These are phyloP conservation scores for Pisolithus orientalis DNA, from an alignment of 768 basidiomycete genomes.

Conservation along the genomic window DNA sequence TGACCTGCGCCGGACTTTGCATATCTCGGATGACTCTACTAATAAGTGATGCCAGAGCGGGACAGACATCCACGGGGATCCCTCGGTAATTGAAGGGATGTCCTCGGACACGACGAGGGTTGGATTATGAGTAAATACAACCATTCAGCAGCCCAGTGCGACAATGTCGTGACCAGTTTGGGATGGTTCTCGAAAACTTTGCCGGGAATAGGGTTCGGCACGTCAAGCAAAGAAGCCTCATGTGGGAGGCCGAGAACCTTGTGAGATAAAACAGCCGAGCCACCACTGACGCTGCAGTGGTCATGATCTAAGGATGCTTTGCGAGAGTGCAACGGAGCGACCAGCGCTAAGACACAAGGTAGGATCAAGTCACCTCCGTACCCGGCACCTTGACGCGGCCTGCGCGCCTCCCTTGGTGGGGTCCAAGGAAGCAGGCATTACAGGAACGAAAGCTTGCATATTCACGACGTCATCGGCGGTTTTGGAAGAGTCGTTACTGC, in stretches of 20 bases:
- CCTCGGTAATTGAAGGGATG: constrained; percentile 18
- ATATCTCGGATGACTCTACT: constrained; percentile 15
- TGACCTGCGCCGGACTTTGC: constrained; percentile 22
- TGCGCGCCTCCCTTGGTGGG: background rate
- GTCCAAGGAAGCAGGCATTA: background rate
- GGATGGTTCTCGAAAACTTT: background rate
- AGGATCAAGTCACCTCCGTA: background rate
- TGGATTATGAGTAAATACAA: constrained; percentile 18
- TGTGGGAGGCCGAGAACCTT: background rate
- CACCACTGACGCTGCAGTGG: too few species aligned
- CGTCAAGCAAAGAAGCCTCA: background rate
- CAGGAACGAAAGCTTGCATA: background rate
- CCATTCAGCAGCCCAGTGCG: constrained; percentile 23
- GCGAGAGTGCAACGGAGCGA: too few species aligned
- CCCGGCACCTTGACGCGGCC: background rate
- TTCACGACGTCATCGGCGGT: background rate
- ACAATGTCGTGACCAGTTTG: constrained; percentile 8
- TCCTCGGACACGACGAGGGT: constrained; percentile 13
- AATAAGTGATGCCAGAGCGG: constrained; percentile 14
- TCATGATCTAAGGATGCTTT: too few species aligned
- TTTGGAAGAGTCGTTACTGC: constrained; percentile 1
- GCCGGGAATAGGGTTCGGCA: background rate
- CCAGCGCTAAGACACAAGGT: background rate
- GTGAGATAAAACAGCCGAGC: background rate
- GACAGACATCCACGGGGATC: constrained; percentile 1